Percentiles rank a stretch among this genome's conserved stretches.
Evolutionary conservation across 495 filamentous ascomycete genomes (phyloP).

Genomic region (Echria macrotheca): DNA sequence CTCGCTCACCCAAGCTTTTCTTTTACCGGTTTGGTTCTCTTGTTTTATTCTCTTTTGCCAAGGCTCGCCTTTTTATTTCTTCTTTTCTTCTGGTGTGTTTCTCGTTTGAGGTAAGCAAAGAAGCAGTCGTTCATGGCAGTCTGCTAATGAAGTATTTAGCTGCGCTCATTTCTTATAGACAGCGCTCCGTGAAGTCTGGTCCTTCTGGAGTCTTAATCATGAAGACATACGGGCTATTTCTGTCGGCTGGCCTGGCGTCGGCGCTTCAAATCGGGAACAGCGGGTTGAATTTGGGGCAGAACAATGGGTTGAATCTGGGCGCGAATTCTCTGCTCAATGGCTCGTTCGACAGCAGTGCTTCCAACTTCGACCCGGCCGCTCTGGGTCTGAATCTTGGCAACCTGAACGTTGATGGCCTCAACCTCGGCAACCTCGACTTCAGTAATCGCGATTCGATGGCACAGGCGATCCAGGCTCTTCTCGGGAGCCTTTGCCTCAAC

Average conservation of each 20-base stretch:
- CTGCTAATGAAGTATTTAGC: no score
- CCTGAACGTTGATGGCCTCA: conserved; percentile 26
- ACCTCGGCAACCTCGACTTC: conserved; percentile 43
- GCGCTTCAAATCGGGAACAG: conserved; percentile 15
- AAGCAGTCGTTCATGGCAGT: no score
- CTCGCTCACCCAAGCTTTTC: background rate
- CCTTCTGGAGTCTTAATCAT: conserved; percentile 14
- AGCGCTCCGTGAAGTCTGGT: background rate
- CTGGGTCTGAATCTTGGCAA: conserved; percentile 17
- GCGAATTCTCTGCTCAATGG: conserved; percentile 6
- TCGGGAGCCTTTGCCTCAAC: conserved; percentile 30
- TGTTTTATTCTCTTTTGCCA: conserved; percentile 1
- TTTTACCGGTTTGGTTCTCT: background rate
- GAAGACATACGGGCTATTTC: conserved; percentile 23
- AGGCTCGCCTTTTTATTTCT: background rate
- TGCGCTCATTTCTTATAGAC: conserved; percentile 9
- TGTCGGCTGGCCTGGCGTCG: conserved; percentile 29
- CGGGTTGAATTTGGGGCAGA: background rate
- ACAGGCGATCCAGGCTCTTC: conserved; percentile 30
- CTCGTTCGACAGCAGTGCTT: conserved; percentile 1
- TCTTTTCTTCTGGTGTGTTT: conserved; percentile 1
- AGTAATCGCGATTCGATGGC: conserved; percentile 29
- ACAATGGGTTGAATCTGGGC: background rate
- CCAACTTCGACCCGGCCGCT: conserved; percentile 4
- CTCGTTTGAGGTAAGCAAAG: background rate